Percentiles rank a stretch among this genome's conserved stretches.
These are phyloP conservation scores for Candida yuanshanica DNA, from an alignment of 805 yeast species.

Conservation along the genomic window DNA sequence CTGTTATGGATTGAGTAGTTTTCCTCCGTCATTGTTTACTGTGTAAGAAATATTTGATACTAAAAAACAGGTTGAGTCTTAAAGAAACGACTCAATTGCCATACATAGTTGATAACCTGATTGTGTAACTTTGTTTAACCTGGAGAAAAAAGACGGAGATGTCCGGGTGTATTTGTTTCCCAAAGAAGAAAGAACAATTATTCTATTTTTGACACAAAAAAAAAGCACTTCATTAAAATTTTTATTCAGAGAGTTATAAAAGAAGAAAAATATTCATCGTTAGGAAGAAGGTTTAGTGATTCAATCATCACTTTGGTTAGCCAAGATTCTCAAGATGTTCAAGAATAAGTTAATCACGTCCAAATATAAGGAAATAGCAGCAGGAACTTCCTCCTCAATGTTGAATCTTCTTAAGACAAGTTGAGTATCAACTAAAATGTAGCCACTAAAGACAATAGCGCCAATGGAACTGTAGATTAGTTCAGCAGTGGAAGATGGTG, in stretches of 20 bases:
- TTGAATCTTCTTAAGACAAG: slow-evolving; percentile 65
- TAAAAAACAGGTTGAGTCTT: too few species aligned
- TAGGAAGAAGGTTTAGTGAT: too few species aligned
- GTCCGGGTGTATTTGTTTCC: too few species aligned
- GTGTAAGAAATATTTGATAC: too few species aligned
- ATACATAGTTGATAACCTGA: too few species aligned
- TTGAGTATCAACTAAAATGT: slow-evolving; percentile 78
- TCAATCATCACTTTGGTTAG: slow-evolving; percentile 23
- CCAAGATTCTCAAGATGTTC: slow-evolving; percentile 63
- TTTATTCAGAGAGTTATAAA: background rate
- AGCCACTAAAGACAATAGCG: slow-evolving; percentile 66
- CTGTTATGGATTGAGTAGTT: slow-evolving; percentile 5
- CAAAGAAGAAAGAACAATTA: too few species aligned
- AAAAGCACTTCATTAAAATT: too few species aligned
- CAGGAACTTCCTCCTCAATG: slow-evolving; percentile 82
- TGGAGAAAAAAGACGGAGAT: too few species aligned
- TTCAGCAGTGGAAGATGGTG: slow-evolving; percentile 51
- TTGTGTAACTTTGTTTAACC: too few species aligned
- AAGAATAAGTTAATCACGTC: slow-evolving; percentile 80
- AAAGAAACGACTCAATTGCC: too few species aligned
- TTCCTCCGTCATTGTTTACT: background rate
- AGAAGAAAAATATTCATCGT: background rate
- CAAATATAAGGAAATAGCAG: slow-evolving; percentile 71
- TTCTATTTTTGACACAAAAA: too few species aligned
- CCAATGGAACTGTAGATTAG: slow-evolving; percentile 66